Conservation (phyloP, 306 rosid species). For the Fragaria nilgerrensis region DNA sequence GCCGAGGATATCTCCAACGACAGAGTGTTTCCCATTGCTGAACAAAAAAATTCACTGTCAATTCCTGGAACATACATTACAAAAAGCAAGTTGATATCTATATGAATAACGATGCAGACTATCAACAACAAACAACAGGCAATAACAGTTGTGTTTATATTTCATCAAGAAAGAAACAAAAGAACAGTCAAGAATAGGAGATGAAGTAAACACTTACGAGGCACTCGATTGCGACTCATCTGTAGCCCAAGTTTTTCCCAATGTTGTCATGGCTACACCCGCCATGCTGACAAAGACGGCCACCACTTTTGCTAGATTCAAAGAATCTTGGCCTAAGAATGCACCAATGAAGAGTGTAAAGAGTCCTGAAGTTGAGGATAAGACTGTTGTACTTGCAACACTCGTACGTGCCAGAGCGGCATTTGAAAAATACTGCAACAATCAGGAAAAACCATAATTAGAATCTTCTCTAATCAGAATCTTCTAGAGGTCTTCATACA, state of each 20-base stretch:
- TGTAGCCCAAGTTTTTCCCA: conserved; percentile 95
- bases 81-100: conserved; percentile 31
- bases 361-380: conserved; percentile 97
- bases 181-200: conserved; percentile 12
- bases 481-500: conserved; percentile 5
- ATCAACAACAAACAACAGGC: background rate
- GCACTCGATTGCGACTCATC: conserved; percentile 54
- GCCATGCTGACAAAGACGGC: conserved; percentile 96
- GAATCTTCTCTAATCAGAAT: conserved; percentile 17
- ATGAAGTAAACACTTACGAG: conserved; percentile 47
- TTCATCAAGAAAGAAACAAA: conserved; percentile 4
- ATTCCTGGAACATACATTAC: conserved; percentile 33
- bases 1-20: conserved; percentile 87
- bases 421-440: conserved; percentile 90
- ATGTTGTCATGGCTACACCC: conserved; percentile 90
- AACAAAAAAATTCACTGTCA: conserved; percentile 53
- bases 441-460: background rate
- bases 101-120: background rate
- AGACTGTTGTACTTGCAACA: conserved; percentile 95
- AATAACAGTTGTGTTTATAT: background rate
- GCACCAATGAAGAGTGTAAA: conserved; percentile 95
- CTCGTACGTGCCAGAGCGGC: conserved; percentile 98
- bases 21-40: conserved; percentile 76
- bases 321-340: conserved; percentile 79
- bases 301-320: conserved; percentile 72